A percentile compares a stretch with the other conserved stretches of the same genome.
Evolutionary conservation across 108 stramenopile genomes (phyloP).

Genomic region (Cyclostephanos invisitatus): DNA sequence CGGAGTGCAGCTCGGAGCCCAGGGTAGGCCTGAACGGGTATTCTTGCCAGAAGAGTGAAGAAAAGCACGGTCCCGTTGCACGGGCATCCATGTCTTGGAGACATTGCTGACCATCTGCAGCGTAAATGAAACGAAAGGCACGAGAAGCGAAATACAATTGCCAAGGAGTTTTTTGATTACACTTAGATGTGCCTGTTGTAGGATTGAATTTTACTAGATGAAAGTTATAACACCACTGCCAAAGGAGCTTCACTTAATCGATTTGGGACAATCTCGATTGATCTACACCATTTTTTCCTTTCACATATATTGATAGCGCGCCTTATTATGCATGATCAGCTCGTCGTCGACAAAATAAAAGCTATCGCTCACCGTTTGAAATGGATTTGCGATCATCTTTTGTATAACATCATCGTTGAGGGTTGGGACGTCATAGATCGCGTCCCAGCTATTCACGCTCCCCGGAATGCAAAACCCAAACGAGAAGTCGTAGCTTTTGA

Average conservation of each 20-base stretch:
- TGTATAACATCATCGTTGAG: slow-evolving; percentile 66
- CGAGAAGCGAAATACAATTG: background rate
- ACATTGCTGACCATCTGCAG: background rate
- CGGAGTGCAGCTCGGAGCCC: slow-evolving; percentile 41
- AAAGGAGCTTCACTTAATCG: background rate
- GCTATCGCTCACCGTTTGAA: slow-evolving; percentile 62
- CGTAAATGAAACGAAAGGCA: background rate
- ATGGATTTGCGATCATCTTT: slow-evolving; percentile 74
- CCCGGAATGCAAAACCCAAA: slow-evolving; percentile 84
- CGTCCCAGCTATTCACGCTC: slow-evolving; percentile 77
- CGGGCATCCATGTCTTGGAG: background rate
- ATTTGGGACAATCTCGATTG: background rate
- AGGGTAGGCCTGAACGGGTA: slow-evolving; percentile 38
- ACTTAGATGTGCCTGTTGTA: background rate
- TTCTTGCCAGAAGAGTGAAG: slow-evolving; percentile 36
- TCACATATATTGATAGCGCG: slow-evolving; percentile 62
- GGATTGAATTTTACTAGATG: background rate
- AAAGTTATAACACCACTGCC: background rate
- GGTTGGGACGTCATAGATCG: slow-evolving; percentile 72
- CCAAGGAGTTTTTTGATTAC: no score
- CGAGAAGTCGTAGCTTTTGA: slow-evolving; percentile 57
- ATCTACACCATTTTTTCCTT: background rate
- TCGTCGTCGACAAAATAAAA: slow-evolving; percentile 80
- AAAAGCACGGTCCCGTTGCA: background rate
- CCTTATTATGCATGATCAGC: slow-evolving; percentile 81